Conservation (phyloP, 148 eudicot species). For the Cornus florida region DNA sequence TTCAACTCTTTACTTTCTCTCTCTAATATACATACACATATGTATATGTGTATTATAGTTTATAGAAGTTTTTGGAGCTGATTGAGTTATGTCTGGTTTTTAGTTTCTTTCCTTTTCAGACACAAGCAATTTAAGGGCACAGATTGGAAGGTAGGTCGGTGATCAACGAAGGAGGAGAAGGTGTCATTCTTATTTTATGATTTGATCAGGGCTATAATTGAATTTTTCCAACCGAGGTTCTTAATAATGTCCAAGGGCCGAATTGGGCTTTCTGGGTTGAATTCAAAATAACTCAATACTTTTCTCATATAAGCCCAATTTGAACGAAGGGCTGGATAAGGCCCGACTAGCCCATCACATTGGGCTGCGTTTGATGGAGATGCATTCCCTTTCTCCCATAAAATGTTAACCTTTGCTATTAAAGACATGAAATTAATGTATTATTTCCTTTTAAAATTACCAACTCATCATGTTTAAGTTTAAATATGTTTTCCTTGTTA, state of each 20-base stretch:
- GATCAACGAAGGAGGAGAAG: conserved; percentile 9
- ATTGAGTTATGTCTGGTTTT: neutral
- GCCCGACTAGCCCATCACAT: neutral
- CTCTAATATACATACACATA: neutral
- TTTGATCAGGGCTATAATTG: neutral
- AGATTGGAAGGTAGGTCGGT: neutral
- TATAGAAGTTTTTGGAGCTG: neutral
- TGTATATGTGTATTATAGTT: neutral
- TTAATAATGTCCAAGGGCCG: neutral
- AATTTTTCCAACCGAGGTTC: neutral
- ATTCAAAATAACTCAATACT: too few species aligned
- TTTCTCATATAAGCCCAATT: too few species aligned
- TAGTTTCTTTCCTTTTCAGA: neutral
- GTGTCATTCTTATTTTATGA: neutral
- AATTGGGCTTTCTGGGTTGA: too few species aligned
- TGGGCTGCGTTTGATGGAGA: neutral
- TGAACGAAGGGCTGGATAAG: neutral
- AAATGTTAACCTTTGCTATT: too few species aligned
- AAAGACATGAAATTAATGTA: too few species aligned
- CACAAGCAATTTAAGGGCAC: conserved; percentile 12
- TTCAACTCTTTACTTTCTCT: neutral
- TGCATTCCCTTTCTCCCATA: too few species aligned
- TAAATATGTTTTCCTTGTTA: too few species aligned
- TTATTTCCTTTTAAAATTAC: too few species aligned
- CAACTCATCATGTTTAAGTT: too few species aligned